Evolutionary conservation across 2,329 filamentous ascomycete genomes (phyloP).

Genomic region (Cordyceps militaris): DNA sequence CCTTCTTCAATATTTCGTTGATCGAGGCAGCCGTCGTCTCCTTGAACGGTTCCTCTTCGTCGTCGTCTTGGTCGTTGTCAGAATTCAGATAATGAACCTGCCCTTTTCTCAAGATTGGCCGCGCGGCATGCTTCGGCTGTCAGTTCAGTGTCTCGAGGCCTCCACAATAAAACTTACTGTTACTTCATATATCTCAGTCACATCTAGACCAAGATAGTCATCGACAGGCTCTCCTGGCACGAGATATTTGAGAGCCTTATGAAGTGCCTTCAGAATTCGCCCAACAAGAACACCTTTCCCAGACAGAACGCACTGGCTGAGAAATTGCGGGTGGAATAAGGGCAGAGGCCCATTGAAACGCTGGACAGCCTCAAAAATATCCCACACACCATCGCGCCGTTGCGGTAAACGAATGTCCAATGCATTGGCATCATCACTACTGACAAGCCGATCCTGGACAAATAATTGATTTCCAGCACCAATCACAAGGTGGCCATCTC

Average conservation of each 20-base stretch:
- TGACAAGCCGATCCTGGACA: conserved; percentile 70
- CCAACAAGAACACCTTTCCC: conserved; percentile 70
- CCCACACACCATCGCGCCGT: conserved; percentile 45
- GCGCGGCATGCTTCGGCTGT: background rate
- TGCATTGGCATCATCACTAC: conserved; percentile 53
- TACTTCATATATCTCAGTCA: conserved; percentile 50
- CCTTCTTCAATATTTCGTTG: conserved; percentile 67
- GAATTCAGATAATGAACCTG: conserved; percentile 32
- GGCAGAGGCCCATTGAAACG: conserved; percentile 81
- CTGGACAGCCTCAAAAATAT: conserved; percentile 76
- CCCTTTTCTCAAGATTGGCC: conserved; percentile 21
- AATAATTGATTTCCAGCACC: conserved; percentile 90
- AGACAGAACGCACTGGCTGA: conserved; percentile 77
- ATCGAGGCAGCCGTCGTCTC: conserved; percentile 64
- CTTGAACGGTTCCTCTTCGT: conserved; percentile 58
- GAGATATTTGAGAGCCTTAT: conserved; percentile 74
- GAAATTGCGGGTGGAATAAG: conserved; percentile 84
- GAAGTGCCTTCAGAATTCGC: conserved; percentile 62
- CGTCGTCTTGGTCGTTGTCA: conserved; percentile 33
- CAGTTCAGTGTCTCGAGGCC: background rate
- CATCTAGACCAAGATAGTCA: conserved; percentile 61
- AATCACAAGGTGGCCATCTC: conserved; percentile 76
- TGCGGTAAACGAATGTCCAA: conserved; percentile 43
- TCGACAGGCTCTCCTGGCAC: conserved; percentile 75
- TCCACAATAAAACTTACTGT: conserved; percentile 16